These are phyloP conservation scores for Pleurotus eryngii DNA, from an alignment of 768 basidiomycete species.

Conservation along the genomic window DNA sequence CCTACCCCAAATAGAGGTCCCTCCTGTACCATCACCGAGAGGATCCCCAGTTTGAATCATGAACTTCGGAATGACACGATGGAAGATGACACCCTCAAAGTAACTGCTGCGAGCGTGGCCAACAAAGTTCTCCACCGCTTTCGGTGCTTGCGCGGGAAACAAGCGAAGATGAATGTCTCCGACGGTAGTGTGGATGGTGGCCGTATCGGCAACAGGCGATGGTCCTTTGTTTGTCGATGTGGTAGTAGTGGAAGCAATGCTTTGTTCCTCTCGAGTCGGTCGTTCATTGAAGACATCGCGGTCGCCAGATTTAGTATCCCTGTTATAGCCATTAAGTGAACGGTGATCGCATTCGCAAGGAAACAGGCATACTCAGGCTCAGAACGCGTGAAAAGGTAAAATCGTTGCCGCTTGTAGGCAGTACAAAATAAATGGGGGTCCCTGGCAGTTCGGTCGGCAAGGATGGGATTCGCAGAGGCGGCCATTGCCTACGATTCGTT, in stretches of 20 bases:
- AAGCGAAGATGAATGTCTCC: conserved; percentile 90
- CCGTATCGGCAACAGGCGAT: conserved; percentile 71
- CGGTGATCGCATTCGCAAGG: background rate
- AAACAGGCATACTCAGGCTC: conserved; percentile 75
- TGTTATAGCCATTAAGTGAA: conserved; percentile 22
- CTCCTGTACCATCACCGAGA: conserved; percentile 91
- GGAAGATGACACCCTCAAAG: conserved; percentile 93
- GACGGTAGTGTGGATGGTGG: conserved; percentile 91
- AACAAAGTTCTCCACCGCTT: conserved; percentile 97
- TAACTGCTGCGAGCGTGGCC: conserved; percentile 86
- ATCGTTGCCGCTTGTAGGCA: conserved; percentile 87
- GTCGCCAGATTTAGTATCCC: conserved; percentile 83
- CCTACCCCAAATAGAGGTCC: conserved; percentile 83
- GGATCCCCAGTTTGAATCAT: conserved; percentile 98
- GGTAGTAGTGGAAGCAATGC: conserved; percentile 65
- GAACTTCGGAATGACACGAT: conserved; percentile 97
- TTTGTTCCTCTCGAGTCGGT: conserved; percentile 94
- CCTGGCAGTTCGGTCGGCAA: conserved; percentile 77
- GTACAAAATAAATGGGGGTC: conserved; percentile 94
- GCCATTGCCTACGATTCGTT: conserved; percentile 70
- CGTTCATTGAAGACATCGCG: conserved; percentile 98
- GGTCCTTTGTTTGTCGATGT: conserved; percentile 48
- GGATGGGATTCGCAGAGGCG: conserved; percentile 91
- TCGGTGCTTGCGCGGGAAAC: conserved; percentile 91
- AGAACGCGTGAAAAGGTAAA: conserved; percentile 90